Evolutionary conservation across 257 asterid genomes (phyloP).

Genomic region (Phtheirospermum japonicum): DNA sequence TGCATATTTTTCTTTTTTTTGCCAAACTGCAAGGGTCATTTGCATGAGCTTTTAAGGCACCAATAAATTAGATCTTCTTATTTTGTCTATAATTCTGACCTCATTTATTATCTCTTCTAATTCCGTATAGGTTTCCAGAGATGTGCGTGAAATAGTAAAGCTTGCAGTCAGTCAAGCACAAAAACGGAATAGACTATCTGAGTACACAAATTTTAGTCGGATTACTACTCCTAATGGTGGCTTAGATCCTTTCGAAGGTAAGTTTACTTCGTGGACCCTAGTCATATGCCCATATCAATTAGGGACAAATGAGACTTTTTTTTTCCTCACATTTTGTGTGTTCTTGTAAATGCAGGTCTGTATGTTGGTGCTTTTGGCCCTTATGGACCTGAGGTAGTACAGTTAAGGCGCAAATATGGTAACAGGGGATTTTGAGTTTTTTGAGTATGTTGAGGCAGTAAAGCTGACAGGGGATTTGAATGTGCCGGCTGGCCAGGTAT

Average conservation of each 20-base stretch:
- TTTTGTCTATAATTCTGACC: slow-evolving; percentile 21
- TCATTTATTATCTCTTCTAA: slow-evolving; percentile 21
- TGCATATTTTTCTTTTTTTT: too few relatives aligned
- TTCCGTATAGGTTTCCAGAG: slow-evolving; percentile 59
- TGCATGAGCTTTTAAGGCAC: neutral
- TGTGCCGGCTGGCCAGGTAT: slow-evolving; percentile 96
- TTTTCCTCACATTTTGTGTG: slow-evolving; percentile 21
- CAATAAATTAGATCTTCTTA: neutral
- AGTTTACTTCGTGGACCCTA: slow-evolving; percentile 22
- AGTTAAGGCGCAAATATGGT: slow-evolving; percentile 86
- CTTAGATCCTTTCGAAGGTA: slow-evolving; percentile 95
- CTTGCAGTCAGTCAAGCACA: slow-evolving; percentile 82
- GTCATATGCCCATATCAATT: slow-evolving; percentile 3
- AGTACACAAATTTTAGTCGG: slow-evolving; percentile 73
- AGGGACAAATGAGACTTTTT: neutral
- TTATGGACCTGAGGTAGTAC: slow-evolving; percentile 90
- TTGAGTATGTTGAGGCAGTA: slow-evolving; percentile 96
- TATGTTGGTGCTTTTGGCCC: slow-evolving; percentile 99
- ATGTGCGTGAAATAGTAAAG: slow-evolving; percentile 81
- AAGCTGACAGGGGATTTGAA: slow-evolving; percentile 87
- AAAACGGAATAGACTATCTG: slow-evolving; percentile 66
- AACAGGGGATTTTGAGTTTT: slow-evolving; percentile 93
- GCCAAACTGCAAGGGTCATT: neutral
- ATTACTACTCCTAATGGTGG: slow-evolving; percentile 59
- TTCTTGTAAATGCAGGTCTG: slow-evolving; percentile 51